These are phyloP conservation scores for Debaryomycetaceae sp. DNA, from an alignment of 1,139 yeast genomes.

Conservation along the genomic window DNA sequence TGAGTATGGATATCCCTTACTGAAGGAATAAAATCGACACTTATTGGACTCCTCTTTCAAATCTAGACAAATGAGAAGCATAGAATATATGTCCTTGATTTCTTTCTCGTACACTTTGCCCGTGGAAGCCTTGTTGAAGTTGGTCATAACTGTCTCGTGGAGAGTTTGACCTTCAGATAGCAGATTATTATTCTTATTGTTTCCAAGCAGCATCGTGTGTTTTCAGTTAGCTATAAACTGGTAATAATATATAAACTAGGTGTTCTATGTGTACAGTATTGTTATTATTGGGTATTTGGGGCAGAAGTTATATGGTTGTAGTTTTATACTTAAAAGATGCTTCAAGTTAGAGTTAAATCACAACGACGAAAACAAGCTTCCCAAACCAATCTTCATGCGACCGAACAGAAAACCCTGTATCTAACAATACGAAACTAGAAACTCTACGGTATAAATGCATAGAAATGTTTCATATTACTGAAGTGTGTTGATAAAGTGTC, in stretches of 20 bases:
- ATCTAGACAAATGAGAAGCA: constrained; percentile 48
- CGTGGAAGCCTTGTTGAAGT: constrained; percentile 45
- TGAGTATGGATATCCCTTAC: constrained; percentile 43
- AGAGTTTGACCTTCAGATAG: constrained; percentile 15
- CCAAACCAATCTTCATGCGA: neutral
- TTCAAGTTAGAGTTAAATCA: neutral
- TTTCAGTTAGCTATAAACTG: no score
- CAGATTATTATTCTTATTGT: neutral
- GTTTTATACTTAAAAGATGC: neutral
- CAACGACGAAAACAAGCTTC: neutral
- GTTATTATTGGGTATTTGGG: no score
- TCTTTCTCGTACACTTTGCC: constrained; percentile 56
- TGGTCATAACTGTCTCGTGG: constrained; percentile 42
- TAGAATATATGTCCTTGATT: constrained; percentile 54
- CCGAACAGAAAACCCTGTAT: neutral
- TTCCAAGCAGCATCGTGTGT: neutral
- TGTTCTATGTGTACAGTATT: no score
- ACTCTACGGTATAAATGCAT: neutral
- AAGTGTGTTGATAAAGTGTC: neutral
- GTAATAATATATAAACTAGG: no score
- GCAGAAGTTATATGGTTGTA: neutral
- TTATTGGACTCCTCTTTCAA: constrained; percentile 23
- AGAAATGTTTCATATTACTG: neutral
- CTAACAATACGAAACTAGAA: neutral
- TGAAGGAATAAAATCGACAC: constrained; percentile 10